These are phyloP conservation scores for Pilasporangium apinafurcum DNA, from an alignment of 352 stramenopile species.

Conservation along the genomic window DNA sequence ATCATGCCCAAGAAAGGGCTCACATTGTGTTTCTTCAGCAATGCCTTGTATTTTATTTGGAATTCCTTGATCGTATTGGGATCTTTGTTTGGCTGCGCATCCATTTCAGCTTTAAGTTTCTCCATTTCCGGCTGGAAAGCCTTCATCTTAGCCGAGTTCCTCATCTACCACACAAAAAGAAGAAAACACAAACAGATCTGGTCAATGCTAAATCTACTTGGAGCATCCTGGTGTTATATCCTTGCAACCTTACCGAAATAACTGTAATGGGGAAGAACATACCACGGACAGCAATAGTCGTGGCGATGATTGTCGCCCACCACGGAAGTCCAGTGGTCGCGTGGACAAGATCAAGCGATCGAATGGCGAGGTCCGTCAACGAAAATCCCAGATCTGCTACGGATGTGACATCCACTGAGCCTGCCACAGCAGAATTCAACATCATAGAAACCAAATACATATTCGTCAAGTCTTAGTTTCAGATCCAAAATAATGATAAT, in stretches of 20 bases:
- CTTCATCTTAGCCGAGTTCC: constrained; percentile 85
- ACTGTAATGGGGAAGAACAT: constrained; percentile 73
- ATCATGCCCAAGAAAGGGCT: constrained; percentile 71
- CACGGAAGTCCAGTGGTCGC: constrained; percentile 75
- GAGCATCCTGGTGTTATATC: no score
- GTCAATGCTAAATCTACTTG: background rate
- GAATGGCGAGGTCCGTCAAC: constrained; percentile 70
- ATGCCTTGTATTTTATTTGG: constrained; percentile 62
- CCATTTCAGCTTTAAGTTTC: constrained; percentile 69
- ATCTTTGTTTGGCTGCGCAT: constrained; percentile 33
- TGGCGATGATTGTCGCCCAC: constrained; percentile 84
- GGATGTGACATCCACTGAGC: constrained; percentile 40
- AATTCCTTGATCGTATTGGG: constrained; percentile 51
- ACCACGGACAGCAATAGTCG: constrained; percentile 69
- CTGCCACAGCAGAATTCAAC: constrained; percentile 8
- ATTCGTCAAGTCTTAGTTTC: no score
- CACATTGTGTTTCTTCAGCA: constrained; percentile 82
- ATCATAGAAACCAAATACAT: background rate
- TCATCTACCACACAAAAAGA: constrained; percentile 26
- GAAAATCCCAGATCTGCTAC: constrained; percentile 62
- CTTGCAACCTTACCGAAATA: constrained; percentile 66
- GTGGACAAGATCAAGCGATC: constrained; percentile 69
- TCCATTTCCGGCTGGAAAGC: constrained; percentile 79
- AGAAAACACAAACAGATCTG: background rate
- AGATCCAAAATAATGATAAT: background rate